These are phyloP conservation scores for Hordeum pubiflorum DNA, from an alignment of 202 grass and related monocot genomes.

Conservation along the genomic window DNA sequence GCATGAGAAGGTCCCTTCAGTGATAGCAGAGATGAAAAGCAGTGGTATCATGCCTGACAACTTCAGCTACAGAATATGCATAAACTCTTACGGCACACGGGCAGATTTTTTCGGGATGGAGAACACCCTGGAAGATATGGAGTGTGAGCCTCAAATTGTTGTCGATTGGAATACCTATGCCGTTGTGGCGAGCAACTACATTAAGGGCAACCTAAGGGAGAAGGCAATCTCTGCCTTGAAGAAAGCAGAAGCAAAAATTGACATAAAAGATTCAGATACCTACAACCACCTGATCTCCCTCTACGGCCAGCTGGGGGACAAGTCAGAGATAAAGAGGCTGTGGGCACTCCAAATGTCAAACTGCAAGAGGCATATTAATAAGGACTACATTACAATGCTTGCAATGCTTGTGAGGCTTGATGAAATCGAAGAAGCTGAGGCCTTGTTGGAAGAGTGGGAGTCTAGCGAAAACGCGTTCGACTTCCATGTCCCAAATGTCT, in stretches of 20 bases:
- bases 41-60: constrained; percentile 69
- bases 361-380: constrained; percentile 64
- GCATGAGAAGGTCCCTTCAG: constrained; percentile 66
- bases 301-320: constrained; percentile 51
- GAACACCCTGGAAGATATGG: constrained; percentile 78
- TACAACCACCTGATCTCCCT: constrained; percentile 71
- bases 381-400: constrained; percentile 69
- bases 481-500: constrained; percentile 63
- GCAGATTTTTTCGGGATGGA: constrained; percentile 71
- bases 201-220: constrained; percentile 45
- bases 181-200: constrained; percentile 60
- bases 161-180: constrained; percentile 86
- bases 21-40: constrained; percentile 71
- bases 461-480: constrained; percentile 47
- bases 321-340: constrained; percentile 56
- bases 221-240: constrained; percentile 57
- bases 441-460: constrained; percentile 78
- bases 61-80: constrained; percentile 87
- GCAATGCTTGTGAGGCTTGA: constrained; percentile 54
- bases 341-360: constrained; percentile 71
- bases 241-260: constrained; percentile 71
- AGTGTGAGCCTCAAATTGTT: constrained; percentile 72
- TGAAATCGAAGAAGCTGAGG: constrained; percentile 62
- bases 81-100: constrained; percentile 58
- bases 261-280: constrained; percentile 28